Conservation (phyloP, 116 monocot species). For the Trichopus zeylanicus region DNA sequence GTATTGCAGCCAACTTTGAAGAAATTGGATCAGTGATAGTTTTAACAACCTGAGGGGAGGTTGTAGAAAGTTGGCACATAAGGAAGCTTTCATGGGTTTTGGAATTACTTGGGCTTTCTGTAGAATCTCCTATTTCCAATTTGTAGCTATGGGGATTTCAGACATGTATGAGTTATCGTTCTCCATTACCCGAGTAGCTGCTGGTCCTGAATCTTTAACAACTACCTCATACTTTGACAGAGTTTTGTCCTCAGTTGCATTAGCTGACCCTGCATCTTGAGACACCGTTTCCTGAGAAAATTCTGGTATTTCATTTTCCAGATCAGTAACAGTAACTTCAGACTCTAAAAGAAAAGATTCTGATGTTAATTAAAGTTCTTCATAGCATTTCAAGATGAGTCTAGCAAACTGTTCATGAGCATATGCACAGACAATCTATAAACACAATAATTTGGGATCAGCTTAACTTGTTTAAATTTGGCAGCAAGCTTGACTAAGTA, state of each 20-base stretch:
- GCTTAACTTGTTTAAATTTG: too few relatives aligned
- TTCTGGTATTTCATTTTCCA: constrained; percentile 66
- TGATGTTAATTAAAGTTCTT: constrained; percentile 77
- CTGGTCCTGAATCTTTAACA: too few relatives aligned
- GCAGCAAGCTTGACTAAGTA: not conserved
- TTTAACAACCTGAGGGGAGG: constrained; percentile 27
- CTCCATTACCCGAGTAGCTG: too few relatives aligned
- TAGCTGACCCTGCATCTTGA: too few relatives aligned
- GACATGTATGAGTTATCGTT: constrained; percentile 6
- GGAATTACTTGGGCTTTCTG: constrained; percentile 9
- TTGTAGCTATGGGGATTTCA: constrained; percentile 4
- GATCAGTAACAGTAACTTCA: constrained; percentile 65
- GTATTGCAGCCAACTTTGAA: constrained; percentile 92
- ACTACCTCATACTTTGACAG: too few relatives aligned
- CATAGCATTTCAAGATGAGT: constrained; percentile 77
- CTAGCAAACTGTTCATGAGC: constrained; percentile 99
- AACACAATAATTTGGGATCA: too few relatives aligned
- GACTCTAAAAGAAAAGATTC: constrained; percentile 69
- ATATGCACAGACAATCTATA: constrained; percentile 85
- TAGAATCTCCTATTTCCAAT: constrained; percentile 12
- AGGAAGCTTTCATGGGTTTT: constrained; percentile 24
- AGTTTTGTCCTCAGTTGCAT: too few relatives aligned
- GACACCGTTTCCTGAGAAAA: constrained; percentile 56
- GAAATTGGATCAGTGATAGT: constrained; percentile 79
- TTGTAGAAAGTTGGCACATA: constrained; percentile 21